Conservation (phyloP, 1,284 basidiomycete genomes). For the Coriolopsis trogii region DNA sequence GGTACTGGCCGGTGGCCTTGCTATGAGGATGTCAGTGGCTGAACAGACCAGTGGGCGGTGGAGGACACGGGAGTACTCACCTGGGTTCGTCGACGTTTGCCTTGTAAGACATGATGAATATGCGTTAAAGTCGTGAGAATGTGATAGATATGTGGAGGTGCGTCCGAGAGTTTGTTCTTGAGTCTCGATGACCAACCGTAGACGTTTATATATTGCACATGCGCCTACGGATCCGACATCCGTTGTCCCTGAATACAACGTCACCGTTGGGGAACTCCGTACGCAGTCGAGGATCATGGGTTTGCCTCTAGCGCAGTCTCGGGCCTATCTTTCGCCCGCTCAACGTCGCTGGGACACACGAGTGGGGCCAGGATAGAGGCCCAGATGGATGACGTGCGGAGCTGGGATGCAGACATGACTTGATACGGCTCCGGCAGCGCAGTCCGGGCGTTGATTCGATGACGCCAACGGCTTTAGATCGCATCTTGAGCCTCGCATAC, state of each 20-base stretch:
- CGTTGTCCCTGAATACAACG: no score
- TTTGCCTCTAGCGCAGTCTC: no score
- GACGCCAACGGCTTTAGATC: slow-evolving; percentile 2
- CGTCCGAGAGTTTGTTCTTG: background rate
- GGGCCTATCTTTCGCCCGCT: no score
- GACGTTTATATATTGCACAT: slow-evolving; percentile 1
- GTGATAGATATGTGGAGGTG: background rate
- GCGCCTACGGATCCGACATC: no score
- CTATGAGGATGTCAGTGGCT: slow-evolving; percentile 31
- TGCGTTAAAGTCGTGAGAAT: background rate
- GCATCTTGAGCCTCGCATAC: background rate
- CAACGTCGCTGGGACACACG: no score
- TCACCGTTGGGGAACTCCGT: no score
- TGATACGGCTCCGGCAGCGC: background rate
- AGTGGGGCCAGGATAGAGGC: no score
- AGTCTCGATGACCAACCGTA: background rate
- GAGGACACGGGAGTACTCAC: slow-evolving; percentile 7
- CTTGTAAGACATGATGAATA: slow-evolving; percentile 15
- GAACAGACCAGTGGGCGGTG: background rate
- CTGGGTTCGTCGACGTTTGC: slow-evolving; percentile 24
- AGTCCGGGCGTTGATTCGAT: background rate
- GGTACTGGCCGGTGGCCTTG: slow-evolving; percentile 66
- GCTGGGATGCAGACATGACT: background rate
- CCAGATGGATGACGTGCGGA: background rate
- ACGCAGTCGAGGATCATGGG: no score